Evolutionary conservation across 495 filamentous ascomycete genomes (phyloP).

Genomic region (Cryomyces antarcticus): DNA sequence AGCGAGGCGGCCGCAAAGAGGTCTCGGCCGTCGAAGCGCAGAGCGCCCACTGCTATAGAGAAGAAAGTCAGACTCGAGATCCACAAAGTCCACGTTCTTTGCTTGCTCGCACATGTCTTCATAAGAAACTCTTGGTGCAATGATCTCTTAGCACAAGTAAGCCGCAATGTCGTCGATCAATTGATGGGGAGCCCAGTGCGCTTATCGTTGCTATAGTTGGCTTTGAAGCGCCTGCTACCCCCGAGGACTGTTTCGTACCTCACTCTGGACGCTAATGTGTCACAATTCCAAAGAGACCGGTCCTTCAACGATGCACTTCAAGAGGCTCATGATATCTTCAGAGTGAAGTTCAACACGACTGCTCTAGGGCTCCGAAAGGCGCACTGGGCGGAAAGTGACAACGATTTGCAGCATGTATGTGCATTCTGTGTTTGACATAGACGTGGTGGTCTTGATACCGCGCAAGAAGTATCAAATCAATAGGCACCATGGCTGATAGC

Average conservation of each 20-base stretch:
- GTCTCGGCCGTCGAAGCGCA: conserved; percentile 23
- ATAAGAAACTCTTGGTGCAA: conserved; percentile 81
- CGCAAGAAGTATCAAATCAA: background rate
- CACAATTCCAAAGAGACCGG: conserved; percentile 49
- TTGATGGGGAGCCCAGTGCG: background rate
- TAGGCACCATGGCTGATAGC: no score
- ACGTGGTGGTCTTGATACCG: background rate
- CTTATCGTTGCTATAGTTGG: background rate
- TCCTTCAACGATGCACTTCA: conserved; percentile 62
- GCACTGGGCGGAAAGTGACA: conserved; percentile 44
- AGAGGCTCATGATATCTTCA: conserved; percentile 46
- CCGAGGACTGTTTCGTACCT: conserved; percentile 27
- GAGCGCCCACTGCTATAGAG: conserved; percentile 46
- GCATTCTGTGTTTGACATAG: background rate
- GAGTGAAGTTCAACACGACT: conserved; percentile 43
- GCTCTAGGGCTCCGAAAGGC: conserved; percentile 47
- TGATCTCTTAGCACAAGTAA: conserved; percentile 41
- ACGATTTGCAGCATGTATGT: background rate
- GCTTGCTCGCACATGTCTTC: conserved; percentile 54
- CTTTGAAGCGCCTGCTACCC: background rate
- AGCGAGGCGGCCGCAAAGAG: conserved; percentile 13
- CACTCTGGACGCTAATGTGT: conserved; percentile 37
- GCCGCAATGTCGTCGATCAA: background rate
- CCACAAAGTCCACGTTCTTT: conserved; percentile 75
- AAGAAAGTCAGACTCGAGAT: conserved; percentile 49